Evolutionary conservation across 2,329 filamentous ascomycete species (phyloP), one percentile per base, ranked within the genome.

Genomic region (Aspergillus sp.): DNA sequence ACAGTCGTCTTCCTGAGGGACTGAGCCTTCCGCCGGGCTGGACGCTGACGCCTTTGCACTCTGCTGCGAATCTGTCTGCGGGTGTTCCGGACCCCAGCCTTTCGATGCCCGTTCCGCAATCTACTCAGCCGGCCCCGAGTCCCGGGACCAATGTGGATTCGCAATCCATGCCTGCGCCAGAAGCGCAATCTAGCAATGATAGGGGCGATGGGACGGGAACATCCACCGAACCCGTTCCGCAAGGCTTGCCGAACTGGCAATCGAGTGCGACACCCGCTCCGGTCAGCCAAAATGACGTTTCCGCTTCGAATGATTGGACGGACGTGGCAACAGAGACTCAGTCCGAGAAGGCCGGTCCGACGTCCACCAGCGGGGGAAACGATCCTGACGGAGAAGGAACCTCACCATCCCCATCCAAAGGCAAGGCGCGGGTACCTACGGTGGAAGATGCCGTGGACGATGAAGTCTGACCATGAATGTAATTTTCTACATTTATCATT

Each of bases 1-100:
- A 80, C 56, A 64, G 73, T 45, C 67, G 73, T 48, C 64, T 83
- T 32, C 81, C 81, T 9, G 70, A 73, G 47, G 81, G 81, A 3
- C 63, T 83, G 47, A 73, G 64, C 6, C 64, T 84, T 21, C 81
- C 81, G 5, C 73, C 76, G 52, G 81, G 81, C 10, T 84, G 69
- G 68, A 64, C 62, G 36, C 60, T 70, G 5, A 54, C 65, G 42
- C 68, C 67, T 42, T 63, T 71, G 20, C 62, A 68, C 21, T 58
- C 66, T 0, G 23, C 55, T 11, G 25, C 25, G 25, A 29, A 29
- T 29, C 6, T n/a, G n/a, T n/a, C n/a, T n/a, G n/a, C n/a, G n/a
- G 44, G 43, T 16, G 21, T 48, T 4, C 23, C 47, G 6, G 49
- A 47, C 3, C 25, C 54, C 21, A 50, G 40, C 7, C 41, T 53